phyloP scores from a whole-genome alignment of 2,329 filamentous ascomycete species.

The Lasiodiplodia sp. region DNA sequence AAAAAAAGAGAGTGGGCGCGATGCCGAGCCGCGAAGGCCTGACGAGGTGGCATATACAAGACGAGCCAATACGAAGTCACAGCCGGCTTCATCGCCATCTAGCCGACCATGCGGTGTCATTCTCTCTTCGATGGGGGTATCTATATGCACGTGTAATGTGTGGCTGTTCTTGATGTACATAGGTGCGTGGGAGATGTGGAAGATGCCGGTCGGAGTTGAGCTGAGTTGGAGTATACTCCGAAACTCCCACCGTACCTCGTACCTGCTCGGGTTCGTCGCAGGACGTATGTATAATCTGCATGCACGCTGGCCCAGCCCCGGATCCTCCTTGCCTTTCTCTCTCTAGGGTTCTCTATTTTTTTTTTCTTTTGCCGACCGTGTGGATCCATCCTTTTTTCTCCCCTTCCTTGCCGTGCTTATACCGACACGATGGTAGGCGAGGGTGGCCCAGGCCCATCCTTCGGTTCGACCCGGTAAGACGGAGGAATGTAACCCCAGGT shows the following conservation, averaged over 20 bases:
- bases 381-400: neutral
- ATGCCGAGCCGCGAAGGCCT: neutral
- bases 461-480: conserved; percentile 3
- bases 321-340: neutral
- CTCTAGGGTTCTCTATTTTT: neutral
- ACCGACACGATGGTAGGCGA: conserved; percentile 1
- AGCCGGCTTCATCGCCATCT: neutral
- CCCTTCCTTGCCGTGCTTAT: neutral
- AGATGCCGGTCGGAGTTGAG: neutral
- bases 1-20: neutral
- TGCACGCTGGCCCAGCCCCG: neutral
- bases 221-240: conserved; percentile 17
- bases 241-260: no score
- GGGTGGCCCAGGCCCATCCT: neutral
- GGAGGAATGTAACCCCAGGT: neutral
- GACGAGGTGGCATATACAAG: conserved; percentile 1
- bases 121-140: neutral
- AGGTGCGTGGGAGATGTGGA: neutral
- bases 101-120: neutral
- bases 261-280: neutral
- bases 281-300: conserved; percentile 14
- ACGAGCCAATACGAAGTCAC: neutral
- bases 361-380: neutral
- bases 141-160: neutral
- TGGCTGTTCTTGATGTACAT: neutral